These are phyloP conservation scores for Tuber borchii DNA, from an alignment of 495 filamentous ascomycete species.

Conservation along the genomic window DNA sequence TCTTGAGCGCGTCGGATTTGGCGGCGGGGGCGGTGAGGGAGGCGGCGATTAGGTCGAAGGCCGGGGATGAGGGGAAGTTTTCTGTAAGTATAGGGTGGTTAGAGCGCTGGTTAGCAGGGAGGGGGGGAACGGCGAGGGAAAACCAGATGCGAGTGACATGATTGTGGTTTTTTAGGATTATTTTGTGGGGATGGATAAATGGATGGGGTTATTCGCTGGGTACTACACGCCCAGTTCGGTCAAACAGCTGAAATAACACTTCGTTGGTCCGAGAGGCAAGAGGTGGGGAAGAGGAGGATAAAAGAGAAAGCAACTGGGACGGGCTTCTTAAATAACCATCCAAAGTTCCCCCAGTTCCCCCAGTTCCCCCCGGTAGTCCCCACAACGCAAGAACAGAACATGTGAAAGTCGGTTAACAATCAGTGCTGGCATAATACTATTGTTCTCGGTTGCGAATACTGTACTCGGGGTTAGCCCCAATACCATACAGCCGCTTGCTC, in stretches of 20 bases:
- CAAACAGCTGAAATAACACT: not conserved
- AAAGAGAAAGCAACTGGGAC: not conserved
- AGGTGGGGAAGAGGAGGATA: not conserved
- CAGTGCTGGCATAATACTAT: not conserved
- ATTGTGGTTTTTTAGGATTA: not conserved
- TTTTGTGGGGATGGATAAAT: not conserved
- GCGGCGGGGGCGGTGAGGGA: slow-evolving; percentile 62
- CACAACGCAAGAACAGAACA: not conserved
- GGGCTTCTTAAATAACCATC: not conserved
- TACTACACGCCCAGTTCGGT: not conserved
- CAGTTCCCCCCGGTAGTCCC: not conserved
- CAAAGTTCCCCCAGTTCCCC: not conserved
- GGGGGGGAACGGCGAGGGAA: not conserved
- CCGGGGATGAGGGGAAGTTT: slow-evolving; percentile 76
- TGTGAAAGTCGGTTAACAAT: not conserved
- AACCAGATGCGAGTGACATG: slow-evolving; percentile 25
- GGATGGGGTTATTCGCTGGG: not conserved
- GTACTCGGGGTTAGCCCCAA: not conserved
- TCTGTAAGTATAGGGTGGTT: slow-evolving; percentile 51
- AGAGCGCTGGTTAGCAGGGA: not conserved
- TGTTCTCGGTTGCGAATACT: not conserved
- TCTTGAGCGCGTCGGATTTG: slow-evolving; percentile 78
- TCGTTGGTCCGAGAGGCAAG: not conserved
- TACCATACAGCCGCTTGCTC: too few species aligned
- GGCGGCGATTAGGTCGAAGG: slow-evolving; percentile 80